phyloP scores from a whole-genome alignment of 1,139 yeast species.

The Taphrina flavorubra region DNA sequence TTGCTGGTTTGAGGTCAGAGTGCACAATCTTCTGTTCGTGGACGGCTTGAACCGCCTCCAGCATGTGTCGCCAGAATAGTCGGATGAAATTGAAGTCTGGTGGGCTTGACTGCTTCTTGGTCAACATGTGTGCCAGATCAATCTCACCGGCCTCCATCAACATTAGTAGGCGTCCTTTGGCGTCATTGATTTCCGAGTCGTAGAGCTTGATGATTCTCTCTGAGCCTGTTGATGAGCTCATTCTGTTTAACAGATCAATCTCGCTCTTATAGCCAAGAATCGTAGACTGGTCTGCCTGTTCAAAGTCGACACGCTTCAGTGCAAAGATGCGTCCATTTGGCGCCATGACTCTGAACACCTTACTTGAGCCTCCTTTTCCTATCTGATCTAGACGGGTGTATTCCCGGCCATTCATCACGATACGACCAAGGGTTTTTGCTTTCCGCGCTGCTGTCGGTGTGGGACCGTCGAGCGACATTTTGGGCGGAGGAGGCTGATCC shows the following conservation, averaged over 20 bases:
- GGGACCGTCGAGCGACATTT: conserved; percentile 26
- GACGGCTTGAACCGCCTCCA: conserved; percentile 84
- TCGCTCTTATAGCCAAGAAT: conserved; percentile 86
- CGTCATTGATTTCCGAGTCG: conserved; percentile 72
- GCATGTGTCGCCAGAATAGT: conserved; percentile 78
- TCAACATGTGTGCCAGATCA: conserved; percentile 82
- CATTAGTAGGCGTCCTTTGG: conserved; percentile 61
- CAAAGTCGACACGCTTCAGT: conserved; percentile 78
- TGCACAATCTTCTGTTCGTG: conserved; percentile 90
- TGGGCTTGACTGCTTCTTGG: conserved; percentile 60
- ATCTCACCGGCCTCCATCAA: conserved; percentile 97
- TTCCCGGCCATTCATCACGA: conserved; percentile 48
- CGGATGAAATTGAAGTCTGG: conserved; percentile 80
- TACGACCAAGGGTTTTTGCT: conserved; percentile 28
- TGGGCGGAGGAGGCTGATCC: conserved; percentile 32
- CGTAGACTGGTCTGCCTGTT: conserved; percentile 77
- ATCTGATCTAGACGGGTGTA: conserved; percentile 79
- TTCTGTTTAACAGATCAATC: conserved; percentile 69
- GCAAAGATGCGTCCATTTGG: conserved; percentile 65
- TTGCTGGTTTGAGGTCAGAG: conserved; percentile 94
- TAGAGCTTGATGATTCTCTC: conserved; percentile 78
- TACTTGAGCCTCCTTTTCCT: conserved; percentile 94
- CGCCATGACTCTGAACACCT: conserved; percentile 80
- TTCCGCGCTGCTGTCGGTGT: conserved; percentile 28
- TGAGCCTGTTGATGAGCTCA: conserved; percentile 57